phyloP scores from a whole-genome alignment of 257 asterid species.

The Nemophila menziesii region DNA sequence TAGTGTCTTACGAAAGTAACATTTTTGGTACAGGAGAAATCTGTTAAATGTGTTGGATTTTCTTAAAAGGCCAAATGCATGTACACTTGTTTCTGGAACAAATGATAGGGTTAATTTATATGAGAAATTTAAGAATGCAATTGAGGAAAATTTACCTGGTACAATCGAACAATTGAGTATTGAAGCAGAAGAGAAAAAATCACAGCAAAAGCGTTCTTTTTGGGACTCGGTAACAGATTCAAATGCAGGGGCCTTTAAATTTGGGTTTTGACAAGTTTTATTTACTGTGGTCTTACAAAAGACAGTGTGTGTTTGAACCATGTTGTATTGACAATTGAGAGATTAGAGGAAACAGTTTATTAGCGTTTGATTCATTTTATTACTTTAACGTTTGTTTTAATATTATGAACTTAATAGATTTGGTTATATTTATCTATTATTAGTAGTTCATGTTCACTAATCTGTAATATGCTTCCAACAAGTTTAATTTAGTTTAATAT shows the following conservation, averaged over 20 bases:
- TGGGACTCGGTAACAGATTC: conserved; percentile 86
- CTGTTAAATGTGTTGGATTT: conserved; percentile 70
- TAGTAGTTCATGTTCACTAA: no score
- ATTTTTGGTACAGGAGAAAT: conserved; percentile 62
- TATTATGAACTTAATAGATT: no score
- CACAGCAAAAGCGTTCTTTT: conserved; percentile 45
- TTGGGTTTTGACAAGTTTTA: conserved; percentile 33
- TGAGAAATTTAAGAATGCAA: conserved; percentile 64
- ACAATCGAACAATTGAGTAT: conserved; percentile 36
- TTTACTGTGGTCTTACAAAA: background rate
- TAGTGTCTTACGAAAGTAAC: background rate
- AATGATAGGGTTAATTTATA: conserved; percentile 70
- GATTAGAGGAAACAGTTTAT: background rate
- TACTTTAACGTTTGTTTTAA: background rate
- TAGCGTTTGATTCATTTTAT: background rate
- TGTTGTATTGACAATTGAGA: background rate
- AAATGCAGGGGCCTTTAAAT: conserved; percentile 79
- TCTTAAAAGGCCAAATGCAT: conserved; percentile 79
- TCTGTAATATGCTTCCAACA: no score
- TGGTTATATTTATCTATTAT: no score
- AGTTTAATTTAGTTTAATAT: no score
- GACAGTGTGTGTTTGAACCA: background rate
- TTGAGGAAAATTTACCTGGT: conserved; percentile 56
- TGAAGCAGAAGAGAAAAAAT: conserved; percentile 52
- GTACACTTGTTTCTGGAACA: conserved; percentile 85